Evolutionary conservation across 2,329 filamentous ascomycete species (phyloP), one percentile per base, ranked within the genome.

Genomic region (Juglanconis oblonga): DNA sequence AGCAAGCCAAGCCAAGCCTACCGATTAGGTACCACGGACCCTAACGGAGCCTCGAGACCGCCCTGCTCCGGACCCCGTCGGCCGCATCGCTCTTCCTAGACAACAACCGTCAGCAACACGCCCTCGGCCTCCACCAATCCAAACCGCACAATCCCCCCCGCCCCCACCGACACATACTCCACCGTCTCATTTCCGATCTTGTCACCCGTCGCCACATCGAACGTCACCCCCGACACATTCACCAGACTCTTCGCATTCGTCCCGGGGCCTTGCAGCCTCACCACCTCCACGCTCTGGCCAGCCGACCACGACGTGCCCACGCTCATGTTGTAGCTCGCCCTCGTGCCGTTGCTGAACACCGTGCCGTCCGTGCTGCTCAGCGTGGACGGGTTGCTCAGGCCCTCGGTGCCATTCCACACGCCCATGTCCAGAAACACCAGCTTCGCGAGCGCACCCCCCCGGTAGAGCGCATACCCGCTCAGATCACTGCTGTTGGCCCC

Each of bases 391-490:
- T 74, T 74, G 53, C 63, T 57, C 32, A 74, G 68, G 1, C 72
- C 72, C 57, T 65, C 58, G 13, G 72, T 73, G 55, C 72, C 72
- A 60, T 74, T 74, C 70, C 71, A 74, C 4, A 74, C 68, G 55
- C 71, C 72, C 71, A 73, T 70, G 54, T 74, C 71, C 31, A 74
- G 65, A 59, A 74, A 67, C 5, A 73, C 72, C 11, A 74, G 66
- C 58, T 73, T 73, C 55, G 60, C 60, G 17, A 73, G 66, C 11
- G 36, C 17, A 10, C 32, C 52, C 14, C 63, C 65, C 4, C 56
- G 42, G 57, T 71, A 73, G 29, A 74, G 62, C 5, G 70, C 71
- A 57, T 70, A 74, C 10, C 72, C 72, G 59, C 71, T 72, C 52
- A 74, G 51, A 47, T 65, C 58, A 65, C 70, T 74, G 40, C 70